phyloP scores from a whole-genome alignment of 2,329 filamentous ascomycete genomes.

The Aspergillus persii region DNA sequence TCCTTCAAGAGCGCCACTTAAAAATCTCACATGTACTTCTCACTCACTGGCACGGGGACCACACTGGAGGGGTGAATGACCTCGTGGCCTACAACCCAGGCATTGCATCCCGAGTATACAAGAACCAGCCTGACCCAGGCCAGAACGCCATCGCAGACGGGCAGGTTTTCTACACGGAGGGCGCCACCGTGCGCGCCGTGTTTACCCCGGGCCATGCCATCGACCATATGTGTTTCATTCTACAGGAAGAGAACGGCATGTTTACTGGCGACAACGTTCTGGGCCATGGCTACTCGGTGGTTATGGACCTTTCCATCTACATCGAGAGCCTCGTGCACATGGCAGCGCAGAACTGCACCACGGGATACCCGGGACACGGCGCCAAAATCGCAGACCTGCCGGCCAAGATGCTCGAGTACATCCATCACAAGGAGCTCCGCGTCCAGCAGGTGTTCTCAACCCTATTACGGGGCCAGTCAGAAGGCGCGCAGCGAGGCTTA shows the following conservation, averaged over 20 bases:
- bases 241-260: conserved; percentile 70
- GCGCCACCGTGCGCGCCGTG: conserved; percentile 40
- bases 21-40: conserved; percentile 43
- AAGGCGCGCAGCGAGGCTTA: too few relatives aligned
- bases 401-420: not conserved
- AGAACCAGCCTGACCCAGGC: conserved; percentile 32
- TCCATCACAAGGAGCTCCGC: conserved; percentile 1
- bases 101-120: conserved; percentile 33
- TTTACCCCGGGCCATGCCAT: conserved; percentile 66
- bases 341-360: conserved; percentile 32
- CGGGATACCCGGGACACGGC: conserved; percentile 50
- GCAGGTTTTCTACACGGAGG: conserved; percentile 39
- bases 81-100: conserved; percentile 31
- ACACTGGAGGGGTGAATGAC: conserved; percentile 44
- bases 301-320: conserved; percentile 40
- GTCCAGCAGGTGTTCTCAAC: not conserved
- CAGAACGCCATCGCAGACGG: conserved; percentile 38
- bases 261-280: conserved; percentile 81
- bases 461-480: not conserved
- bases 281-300: conserved; percentile 52
- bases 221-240: conserved; percentile 73
- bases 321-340: conserved; percentile 38
- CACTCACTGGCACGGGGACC: conserved; percentile 48
- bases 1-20: conserved; percentile 29
- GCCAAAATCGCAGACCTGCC: conserved; percentile 27